These are phyloP conservation scores for Yamadazyma atmosphaerica DNA, from an alignment of 1,139 yeast species.

Conservation along the genomic window DNA sequence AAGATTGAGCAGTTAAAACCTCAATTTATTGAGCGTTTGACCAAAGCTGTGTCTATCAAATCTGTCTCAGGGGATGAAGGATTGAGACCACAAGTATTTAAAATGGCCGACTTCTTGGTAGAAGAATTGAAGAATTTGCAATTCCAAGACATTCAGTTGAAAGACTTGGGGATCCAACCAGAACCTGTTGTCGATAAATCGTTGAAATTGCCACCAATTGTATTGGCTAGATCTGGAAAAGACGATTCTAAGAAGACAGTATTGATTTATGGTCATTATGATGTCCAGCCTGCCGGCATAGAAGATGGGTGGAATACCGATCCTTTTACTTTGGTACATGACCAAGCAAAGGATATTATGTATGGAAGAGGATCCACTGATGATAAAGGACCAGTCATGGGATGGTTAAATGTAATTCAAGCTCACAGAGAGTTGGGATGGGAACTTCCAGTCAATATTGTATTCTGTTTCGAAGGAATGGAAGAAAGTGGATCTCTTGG, in stretches of 20 bases:
- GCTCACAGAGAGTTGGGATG: constrained; percentile 84
- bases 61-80: constrained; percentile 92
- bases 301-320: constrained; percentile 97
- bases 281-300: constrained; percentile 90
- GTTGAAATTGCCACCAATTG: constrained; percentile 87
- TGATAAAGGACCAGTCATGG: constrained; percentile 97
- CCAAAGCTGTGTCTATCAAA: constrained; percentile 86
- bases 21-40: constrained; percentile 63
- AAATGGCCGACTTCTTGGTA: constrained; percentile 82
- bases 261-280: constrained; percentile 93
- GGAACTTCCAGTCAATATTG: constrained; percentile 90
- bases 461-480: constrained; percentile 97
- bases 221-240: constrained; percentile 79
- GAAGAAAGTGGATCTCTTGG: constrained; percentile 97
- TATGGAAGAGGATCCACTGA: constrained; percentile 96
- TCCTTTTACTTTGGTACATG: constrained; percentile 71
- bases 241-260: constrained; percentile 84
- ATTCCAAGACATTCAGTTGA: constrained; percentile 77
- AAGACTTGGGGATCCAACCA: constrained; percentile 85
- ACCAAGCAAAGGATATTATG: constrained; percentile 61
- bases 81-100: constrained; percentile 80
- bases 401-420: constrained; percentile 91
- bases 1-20: constrained; percentile 74
- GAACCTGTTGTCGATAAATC: constrained; percentile 69
- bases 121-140: constrained; percentile 69